phyloP scores from a whole-genome alignment of 129 eudicot genomes.

The Flaveria bidentis region DNA sequence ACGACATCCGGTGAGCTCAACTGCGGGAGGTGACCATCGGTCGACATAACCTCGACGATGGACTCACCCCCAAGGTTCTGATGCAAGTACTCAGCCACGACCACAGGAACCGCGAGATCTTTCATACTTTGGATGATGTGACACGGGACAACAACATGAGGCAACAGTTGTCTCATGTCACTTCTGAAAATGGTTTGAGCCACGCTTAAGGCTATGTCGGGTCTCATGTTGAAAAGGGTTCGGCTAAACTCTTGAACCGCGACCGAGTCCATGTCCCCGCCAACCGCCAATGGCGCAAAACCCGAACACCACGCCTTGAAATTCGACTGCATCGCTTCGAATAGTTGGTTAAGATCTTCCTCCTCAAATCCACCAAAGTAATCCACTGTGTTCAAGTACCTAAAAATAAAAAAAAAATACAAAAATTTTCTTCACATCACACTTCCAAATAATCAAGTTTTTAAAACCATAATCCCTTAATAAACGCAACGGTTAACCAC shows the following conservation, averaged over 20 bases:
- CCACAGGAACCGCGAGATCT: constrained; percentile 93
- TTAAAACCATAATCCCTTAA: too few relatives aligned
- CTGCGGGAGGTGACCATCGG: constrained; percentile 95
- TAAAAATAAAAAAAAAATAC: constrained; percentile 1
- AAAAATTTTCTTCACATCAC: not conserved
- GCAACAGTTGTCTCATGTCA: constrained; percentile 60
- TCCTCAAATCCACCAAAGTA: constrained; percentile 91
- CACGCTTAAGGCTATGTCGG: constrained; percentile 82
- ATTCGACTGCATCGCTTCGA: constrained; percentile 73
- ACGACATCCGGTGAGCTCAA: constrained; percentile 92
- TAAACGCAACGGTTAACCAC: too few relatives aligned
- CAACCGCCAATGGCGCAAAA: constrained; percentile 82
- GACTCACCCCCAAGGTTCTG: constrained; percentile 74
- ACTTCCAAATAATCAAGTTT: too few relatives aligned
- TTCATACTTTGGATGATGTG: constrained; percentile 91
- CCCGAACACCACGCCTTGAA: constrained; percentile 92
- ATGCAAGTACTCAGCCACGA: constrained; percentile 80
- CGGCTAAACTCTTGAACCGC: constrained; percentile 93
- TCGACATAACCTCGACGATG: constrained; percentile 90
- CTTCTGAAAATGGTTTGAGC: constrained; percentile 73
- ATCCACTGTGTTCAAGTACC: constrained; percentile 82
- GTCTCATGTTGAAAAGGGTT: constrained; percentile 92
- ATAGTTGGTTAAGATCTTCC: constrained; percentile 76
- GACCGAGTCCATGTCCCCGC: constrained; percentile 85
- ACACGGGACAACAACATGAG: constrained; percentile 75